Conservation (phyloP, 163 green algal genomes). For the Scenedesmus sp. region DNA sequence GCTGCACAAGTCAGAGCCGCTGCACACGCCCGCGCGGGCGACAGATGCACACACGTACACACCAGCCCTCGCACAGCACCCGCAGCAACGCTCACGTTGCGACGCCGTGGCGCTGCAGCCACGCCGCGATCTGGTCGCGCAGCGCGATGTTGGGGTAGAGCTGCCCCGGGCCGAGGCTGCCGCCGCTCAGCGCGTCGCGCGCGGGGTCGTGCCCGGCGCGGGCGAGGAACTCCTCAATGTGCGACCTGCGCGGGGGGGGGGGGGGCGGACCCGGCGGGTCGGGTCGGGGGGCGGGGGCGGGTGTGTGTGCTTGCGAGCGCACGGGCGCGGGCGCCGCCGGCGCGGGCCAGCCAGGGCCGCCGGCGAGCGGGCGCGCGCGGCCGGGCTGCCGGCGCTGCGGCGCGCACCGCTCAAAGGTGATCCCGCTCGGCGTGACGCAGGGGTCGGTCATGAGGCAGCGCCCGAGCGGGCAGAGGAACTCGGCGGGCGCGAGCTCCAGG, state of each 20-base stretch:
- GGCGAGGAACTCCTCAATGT: slow-evolving; percentile 9
- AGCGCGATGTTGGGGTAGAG: slow-evolving; percentile 23
- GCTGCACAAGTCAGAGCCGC: no score
- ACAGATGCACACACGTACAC: no score
- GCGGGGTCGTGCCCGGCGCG: slow-evolving; percentile 8
- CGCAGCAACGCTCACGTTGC: no score
- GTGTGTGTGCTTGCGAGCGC: no score
- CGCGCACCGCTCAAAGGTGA: slow-evolving; percentile 32
- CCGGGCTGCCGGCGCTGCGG: no score
- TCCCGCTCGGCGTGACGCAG: slow-evolving; percentile 27
- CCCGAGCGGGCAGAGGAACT: slow-evolving; percentile 31
- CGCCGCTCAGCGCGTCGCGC: background rate
- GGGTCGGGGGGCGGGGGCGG: no score
- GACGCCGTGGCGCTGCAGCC: slow-evolving; percentile 29
- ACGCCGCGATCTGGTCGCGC: slow-evolving; percentile 30
- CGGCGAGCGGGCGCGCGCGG: no score
- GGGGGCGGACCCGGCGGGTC: no score
- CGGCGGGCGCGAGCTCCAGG: background rate
- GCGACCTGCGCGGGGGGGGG: slow-evolving; percentile 1
- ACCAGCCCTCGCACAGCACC: no score
- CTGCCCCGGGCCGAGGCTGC: background rate
- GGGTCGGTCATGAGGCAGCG: slow-evolving; percentile 37
- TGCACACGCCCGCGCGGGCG: no score
- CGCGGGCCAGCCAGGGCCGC: no score
- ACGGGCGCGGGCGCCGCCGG: no score